Conservation (phyloP, 148 eudicot species). For the Cornus suecica region DNA sequence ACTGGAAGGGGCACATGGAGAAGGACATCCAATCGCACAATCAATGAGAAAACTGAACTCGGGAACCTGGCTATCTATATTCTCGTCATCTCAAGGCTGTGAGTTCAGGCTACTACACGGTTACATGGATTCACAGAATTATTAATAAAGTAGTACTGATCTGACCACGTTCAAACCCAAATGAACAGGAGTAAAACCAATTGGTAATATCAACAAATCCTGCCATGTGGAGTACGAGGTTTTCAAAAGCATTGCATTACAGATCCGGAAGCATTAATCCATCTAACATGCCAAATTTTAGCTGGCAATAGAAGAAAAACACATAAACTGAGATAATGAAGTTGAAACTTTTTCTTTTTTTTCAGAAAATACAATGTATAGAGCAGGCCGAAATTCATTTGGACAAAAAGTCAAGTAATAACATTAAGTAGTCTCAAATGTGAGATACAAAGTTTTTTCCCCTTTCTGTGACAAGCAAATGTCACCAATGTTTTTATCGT, state of each 20-base stretch:
- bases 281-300: not conserved
- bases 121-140: not conserved
- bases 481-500: not conserved
- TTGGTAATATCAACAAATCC: not conserved
- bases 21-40: slow-evolving; percentile 1
- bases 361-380: not conserved
- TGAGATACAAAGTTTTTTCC: not conserved
- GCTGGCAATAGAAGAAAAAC: not conserved
- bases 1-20: not conserved
- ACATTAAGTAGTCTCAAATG: not conserved
- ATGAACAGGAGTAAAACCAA: not conserved
- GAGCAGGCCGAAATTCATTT: not conserved
- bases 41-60: not conserved
- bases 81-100: not conserved
- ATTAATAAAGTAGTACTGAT: not conserved
- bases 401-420: not conserved
- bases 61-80: not conserved
- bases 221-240: not conserved
- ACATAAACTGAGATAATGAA: not conserved
- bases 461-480: not conserved
- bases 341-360: not conserved
- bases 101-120: not conserved
- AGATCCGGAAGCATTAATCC: not conserved
- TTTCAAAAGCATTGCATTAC: not conserved
- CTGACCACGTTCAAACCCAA: not conserved